phyloP scores from a whole-genome alignment of 2,329 filamentous ascomycete genomes.

The Phoma herbarum region DNA sequence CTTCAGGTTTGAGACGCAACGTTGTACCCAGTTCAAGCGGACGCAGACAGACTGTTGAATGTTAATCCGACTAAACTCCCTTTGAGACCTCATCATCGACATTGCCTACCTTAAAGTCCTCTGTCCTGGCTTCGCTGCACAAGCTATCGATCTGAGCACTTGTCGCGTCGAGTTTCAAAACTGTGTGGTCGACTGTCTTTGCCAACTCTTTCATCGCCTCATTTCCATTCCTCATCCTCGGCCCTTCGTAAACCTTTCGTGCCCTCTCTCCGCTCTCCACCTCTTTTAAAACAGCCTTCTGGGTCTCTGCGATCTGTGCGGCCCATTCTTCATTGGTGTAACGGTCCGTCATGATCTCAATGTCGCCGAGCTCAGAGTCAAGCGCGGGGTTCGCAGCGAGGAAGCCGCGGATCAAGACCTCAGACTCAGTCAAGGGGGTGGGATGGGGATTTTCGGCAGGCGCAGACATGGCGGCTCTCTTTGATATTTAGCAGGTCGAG shows the following conservation, averaged over 20 bases:
- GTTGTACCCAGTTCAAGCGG: slow-evolving; percentile 61
- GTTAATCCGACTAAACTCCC: slow-evolving; percentile 24
- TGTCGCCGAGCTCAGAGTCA: slow-evolving; percentile 37
- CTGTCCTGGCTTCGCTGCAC: slow-evolving; percentile 62
- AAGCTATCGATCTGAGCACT: slow-evolving; percentile 60
- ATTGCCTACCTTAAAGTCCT: slow-evolving; percentile 55
- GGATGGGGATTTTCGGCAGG: slow-evolving; percentile 31
- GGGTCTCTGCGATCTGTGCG: slow-evolving; percentile 51
- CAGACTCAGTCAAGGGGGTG: slow-evolving; percentile 44
- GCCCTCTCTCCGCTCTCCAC: slow-evolving; percentile 41
- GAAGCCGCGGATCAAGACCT: slow-evolving; percentile 45
- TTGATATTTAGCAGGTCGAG: slow-evolving; percentile 16
- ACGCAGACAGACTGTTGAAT: slow-evolving; percentile 64
- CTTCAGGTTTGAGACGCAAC: slow-evolving; percentile 59
- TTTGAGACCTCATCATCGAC: not conserved
- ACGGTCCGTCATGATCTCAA: slow-evolving; percentile 51
- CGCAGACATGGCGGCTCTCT: slow-evolving; percentile 26
- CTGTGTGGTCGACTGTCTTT: slow-evolving; percentile 58
- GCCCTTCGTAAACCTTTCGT: slow-evolving; percentile 39
- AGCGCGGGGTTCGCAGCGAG: slow-evolving; percentile 46
- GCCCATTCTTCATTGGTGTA: slow-evolving; percentile 59
- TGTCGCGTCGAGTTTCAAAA: slow-evolving; percentile 60
- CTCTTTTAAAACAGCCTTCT: slow-evolving; percentile 40
- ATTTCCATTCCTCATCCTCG: slow-evolving; percentile 37
- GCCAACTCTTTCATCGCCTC: slow-evolving; percentile 44